Conservation (phyloP, 805 yeast species). For the Brettanomyces custersianus region DNA sequence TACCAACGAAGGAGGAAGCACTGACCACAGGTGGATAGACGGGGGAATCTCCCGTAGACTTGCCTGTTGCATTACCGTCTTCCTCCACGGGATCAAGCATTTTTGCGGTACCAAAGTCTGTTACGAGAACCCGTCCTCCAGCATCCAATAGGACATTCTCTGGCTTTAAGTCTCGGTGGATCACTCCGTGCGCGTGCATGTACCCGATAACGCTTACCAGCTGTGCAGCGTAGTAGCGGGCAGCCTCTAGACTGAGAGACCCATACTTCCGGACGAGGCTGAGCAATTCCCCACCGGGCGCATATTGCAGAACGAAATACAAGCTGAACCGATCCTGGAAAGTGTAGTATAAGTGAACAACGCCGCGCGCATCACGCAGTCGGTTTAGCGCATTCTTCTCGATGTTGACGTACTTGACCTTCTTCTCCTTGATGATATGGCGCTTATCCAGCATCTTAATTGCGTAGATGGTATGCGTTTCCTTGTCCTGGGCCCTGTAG, state of each 20-base stretch:
- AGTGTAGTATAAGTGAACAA: constrained; percentile 64
- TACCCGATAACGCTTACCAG: constrained; percentile 62
- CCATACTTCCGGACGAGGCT: constrained; percentile 59
- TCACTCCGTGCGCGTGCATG: constrained; percentile 67
- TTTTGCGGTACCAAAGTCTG: constrained; percentile 83
- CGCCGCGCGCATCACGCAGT: constrained; percentile 44
- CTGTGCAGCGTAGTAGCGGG: constrained; percentile 64
- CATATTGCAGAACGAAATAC: constrained; percentile 71
- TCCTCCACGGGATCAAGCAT: constrained; percentile 45
- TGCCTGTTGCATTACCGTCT: constrained; percentile 32
- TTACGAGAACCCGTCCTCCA: constrained; percentile 53
- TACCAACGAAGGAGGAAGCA: constrained; percentile 79
- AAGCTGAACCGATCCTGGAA: constrained; percentile 70
- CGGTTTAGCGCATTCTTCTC: constrained; percentile 75
- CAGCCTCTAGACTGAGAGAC: constrained; percentile 61
- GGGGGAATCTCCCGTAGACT: too few relatives aligned
- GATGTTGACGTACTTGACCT: constrained; percentile 76
- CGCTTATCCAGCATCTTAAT: constrained; percentile 69
- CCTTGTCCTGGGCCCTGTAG: constrained; percentile 69
- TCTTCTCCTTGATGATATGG: constrained; percentile 72
- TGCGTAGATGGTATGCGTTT: constrained; percentile 58
- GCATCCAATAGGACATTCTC: constrained; percentile 66
- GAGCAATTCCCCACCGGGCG: constrained; percentile 70
- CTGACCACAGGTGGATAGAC: constrained; percentile 46
- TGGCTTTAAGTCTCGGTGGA: constrained; percentile 79